Evolutionary conservation across 75 land plant species (phyloP).

Genomic region (Selaginella moellendorffii): DNA sequence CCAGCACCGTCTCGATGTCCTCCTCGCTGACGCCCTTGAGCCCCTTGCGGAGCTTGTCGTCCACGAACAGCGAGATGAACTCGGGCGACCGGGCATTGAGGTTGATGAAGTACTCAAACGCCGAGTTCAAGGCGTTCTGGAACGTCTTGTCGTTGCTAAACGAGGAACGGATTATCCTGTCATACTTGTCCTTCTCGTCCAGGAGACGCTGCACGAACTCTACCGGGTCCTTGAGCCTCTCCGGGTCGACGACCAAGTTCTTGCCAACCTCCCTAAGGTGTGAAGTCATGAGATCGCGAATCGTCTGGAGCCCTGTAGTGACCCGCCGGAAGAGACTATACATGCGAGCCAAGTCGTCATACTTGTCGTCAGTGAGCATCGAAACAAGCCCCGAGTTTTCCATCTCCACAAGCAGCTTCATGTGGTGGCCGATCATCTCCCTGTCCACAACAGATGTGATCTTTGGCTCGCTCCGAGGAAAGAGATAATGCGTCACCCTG

Average conservation of each 20-base stretch:
- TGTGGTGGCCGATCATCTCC: slow-evolving; percentile 90
- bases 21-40: slow-evolving; percentile 90
- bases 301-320: slow-evolving; percentile 43
- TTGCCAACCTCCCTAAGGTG: slow-evolving; percentile 84
- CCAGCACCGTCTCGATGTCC: slow-evolving; percentile 77
- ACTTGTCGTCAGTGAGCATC: slow-evolving; percentile 87
- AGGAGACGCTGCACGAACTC: slow-evolving; percentile 87
- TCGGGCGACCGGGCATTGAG: slow-evolving; percentile 86
- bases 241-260: slow-evolving; percentile 81
- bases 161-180: slow-evolving; percentile 55
- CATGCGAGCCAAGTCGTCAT: slow-evolving; percentile 83
- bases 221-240: slow-evolving; percentile 77
- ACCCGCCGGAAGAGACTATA: slow-evolving; percentile 75
- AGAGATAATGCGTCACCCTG: slow-evolving; percentile 82
- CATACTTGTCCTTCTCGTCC: slow-evolving; percentile 87
- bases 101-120: slow-evolving; percentile 94
- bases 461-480: slow-evolving; percentile 52
- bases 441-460: slow-evolving; percentile 93
- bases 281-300: slow-evolving; percentile 83
- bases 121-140: slow-evolving; percentile 92
- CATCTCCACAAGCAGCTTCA: slow-evolving; percentile 87
- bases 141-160: slow-evolving; percentile 92
- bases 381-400: slow-evolving; percentile 90
- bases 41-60: slow-evolving; percentile 88
- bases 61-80: slow-evolving; percentile 87